phyloP scores from a whole-genome alignment of 768 basidiomycete species.

The Mycena metata region DNA sequence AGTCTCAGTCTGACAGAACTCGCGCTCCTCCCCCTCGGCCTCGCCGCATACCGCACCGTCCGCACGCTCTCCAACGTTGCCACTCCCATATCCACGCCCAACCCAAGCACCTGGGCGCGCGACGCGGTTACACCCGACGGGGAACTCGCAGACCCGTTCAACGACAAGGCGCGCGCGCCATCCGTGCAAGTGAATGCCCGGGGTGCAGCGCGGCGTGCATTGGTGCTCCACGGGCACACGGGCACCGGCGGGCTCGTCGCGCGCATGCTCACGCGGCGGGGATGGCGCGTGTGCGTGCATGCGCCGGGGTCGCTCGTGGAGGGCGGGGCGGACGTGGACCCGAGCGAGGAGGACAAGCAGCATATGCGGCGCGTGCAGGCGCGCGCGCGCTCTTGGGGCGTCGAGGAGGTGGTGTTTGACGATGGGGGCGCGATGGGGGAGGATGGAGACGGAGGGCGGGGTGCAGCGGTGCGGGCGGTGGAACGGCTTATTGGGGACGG shows the following conservation, averaged over 20 bases:
- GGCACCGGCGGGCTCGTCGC: constrained; percentile 82
- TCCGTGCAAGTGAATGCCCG: constrained; percentile 6
- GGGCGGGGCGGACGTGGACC: constrained; percentile 45
- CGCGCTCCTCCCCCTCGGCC: constrained; percentile 83
- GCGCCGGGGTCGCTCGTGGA: constrained; percentile 52
- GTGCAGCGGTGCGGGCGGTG: constrained; percentile 64
- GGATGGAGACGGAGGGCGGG: constrained; percentile 55
- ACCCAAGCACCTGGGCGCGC: not conserved
- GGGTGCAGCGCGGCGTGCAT: constrained; percentile 49
- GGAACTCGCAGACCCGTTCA: constrained; percentile 8
- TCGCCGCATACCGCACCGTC: constrained; percentile 87
- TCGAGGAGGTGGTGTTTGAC: constrained; percentile 83
- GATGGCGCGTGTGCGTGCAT: constrained; percentile 85
- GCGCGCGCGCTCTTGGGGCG: constrained; percentile 76
- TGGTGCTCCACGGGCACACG: constrained; percentile 82
- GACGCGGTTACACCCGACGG: constrained; percentile 35
- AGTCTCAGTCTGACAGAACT: constrained; percentile 76
- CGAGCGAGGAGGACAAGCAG: constrained; percentile 53
- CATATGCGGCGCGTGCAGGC: constrained; percentile 65
- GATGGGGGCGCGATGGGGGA: constrained; percentile 56
- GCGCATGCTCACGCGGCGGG: constrained; percentile 79
- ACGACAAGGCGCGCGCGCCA: not conserved
- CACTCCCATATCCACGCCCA: constrained; percentile 27
- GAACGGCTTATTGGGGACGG: constrained; percentile 65
- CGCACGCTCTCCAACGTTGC: constrained; percentile 72